Conservation (phyloP, 768 basidiomycete species). For the Gymnopilus dilepis region DNA sequence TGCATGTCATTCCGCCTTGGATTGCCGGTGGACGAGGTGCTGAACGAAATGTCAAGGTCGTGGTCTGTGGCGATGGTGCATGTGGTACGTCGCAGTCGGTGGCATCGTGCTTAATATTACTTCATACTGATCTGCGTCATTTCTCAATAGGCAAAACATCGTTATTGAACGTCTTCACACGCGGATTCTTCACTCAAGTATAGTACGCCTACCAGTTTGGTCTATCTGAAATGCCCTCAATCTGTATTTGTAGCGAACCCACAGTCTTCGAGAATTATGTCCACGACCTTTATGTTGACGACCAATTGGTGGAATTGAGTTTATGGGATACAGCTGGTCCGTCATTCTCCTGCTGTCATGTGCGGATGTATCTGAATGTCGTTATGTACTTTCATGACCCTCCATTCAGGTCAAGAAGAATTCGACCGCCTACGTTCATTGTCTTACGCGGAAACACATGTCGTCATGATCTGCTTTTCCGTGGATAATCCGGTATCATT, state of each 20-base stretch:
- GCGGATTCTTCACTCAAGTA: constrained; percentile 93
- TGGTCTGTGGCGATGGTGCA: constrained; percentile 97
- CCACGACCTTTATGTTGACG: constrained; percentile 86
- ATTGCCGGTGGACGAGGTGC: not conserved
- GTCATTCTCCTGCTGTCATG: constrained; percentile 23
- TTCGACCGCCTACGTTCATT: constrained; percentile 93
- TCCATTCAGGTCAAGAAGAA: constrained; percentile 83
- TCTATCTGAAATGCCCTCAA: not conserved
- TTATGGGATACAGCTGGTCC: constrained; percentile 97
- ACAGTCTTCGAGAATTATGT: constrained; percentile 99
- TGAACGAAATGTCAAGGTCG: constrained; percentile 46
- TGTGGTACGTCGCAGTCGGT: constrained; percentile 63
- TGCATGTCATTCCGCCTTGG: constrained; percentile 3
- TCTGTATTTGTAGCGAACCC: constrained; percentile 63
- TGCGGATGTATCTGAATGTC: constrained; percentile 1
- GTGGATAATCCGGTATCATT: constrained; percentile 95
- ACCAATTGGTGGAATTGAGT: constrained; percentile 87
- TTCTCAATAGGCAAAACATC: constrained; percentile 72
- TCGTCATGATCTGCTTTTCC: constrained; percentile 96
- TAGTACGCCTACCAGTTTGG: constrained; percentile 61
- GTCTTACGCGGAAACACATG: constrained; percentile 97
- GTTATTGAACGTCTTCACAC: constrained; percentile 84
- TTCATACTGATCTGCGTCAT: constrained; percentile 25
- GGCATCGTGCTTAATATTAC: constrained; percentile 1
- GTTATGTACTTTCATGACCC: constrained; percentile 16